A percentile compares a stretch with the other conserved stretches of the same genome.
phyloP scores from a whole-genome alignment of 371 early-diverging fungal species.

The Umbelopsis sp. region DNA sequence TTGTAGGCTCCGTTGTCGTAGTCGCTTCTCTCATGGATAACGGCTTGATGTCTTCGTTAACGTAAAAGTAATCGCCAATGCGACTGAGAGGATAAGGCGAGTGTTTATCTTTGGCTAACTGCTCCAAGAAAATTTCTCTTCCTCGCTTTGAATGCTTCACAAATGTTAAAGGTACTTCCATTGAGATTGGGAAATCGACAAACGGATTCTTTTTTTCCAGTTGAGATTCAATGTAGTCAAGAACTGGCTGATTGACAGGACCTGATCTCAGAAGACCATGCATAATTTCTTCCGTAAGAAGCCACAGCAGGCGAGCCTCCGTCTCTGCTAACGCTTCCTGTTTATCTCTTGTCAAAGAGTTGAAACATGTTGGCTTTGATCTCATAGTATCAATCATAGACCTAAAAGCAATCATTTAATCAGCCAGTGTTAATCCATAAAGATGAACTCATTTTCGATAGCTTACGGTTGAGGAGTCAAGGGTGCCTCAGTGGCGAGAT shows the following conservation, averaged over 20 bases:
- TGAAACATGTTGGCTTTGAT: conserved; percentile 47
- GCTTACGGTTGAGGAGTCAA: conserved; percentile 24
- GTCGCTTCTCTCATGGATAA: conserved; percentile 34
- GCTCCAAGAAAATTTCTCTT: conserved; percentile 57
- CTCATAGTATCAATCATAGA: conserved; percentile 35
- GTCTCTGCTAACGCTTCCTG: conserved; percentile 65
- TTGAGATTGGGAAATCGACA: conserved; percentile 58
- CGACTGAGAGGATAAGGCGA: conserved; percentile 41
- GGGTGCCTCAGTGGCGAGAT: conserved; percentile 17
- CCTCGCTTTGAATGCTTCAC: conserved; percentile 48
- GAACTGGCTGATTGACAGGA: conserved; percentile 49
- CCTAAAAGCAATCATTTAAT: conserved; percentile 17
- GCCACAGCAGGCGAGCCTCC: conserved; percentile 58
- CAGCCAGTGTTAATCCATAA: neutral
- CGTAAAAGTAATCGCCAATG: conserved; percentile 61
- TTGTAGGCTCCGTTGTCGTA: conserved; percentile 25
- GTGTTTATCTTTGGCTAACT: conserved; percentile 48
- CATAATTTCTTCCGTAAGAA: conserved; percentile 75
- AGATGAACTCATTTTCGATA: neutral
- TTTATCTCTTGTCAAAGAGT: conserved; percentile 55
- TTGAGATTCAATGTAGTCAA: conserved; percentile 61
- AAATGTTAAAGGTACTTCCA: conserved; percentile 59
- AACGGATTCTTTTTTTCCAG: conserved; percentile 48
- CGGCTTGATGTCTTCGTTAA: conserved; percentile 50
- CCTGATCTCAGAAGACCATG: conserved; percentile 63